Evolutionary conservation across 352 stramenopile genomes (phyloP).

Genomic region (Aphanomyces cochlioides): DNA sequence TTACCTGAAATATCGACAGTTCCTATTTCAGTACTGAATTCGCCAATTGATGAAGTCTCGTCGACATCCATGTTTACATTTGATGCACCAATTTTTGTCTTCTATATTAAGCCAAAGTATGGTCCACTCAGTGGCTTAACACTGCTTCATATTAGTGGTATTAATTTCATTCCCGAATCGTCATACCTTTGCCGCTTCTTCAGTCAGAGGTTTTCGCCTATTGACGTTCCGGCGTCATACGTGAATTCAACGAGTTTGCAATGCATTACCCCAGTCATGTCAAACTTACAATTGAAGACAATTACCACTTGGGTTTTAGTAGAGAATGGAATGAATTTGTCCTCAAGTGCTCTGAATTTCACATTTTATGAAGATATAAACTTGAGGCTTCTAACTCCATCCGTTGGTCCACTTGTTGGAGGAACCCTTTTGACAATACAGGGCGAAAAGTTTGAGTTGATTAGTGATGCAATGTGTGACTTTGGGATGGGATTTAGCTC

Average conservation of each 20-base stretch:
- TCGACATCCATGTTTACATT: constrained; percentile 9
- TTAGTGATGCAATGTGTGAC: constrained; percentile 31
- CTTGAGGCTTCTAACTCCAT: constrained; percentile 36
- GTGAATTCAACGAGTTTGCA: constrained; percentile 27
- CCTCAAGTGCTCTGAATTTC: constrained; percentile 26
- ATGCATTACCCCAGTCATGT: constrained; percentile 33
- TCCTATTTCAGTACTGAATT: neutral
- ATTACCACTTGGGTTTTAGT: constrained; percentile 1
- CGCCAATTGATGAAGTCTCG: constrained; percentile 7
- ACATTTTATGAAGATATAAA: constrained; percentile 32
- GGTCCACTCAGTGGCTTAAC: constrained; percentile 11
- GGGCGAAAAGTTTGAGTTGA: constrained; percentile 36
- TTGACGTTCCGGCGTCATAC: neutral
- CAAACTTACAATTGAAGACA: constrained; percentile 29
- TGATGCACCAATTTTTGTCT: constrained; percentile 11
- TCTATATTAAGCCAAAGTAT: constrained; percentile 7
- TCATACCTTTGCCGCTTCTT: constrained; percentile 10
- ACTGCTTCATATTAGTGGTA: neutral
- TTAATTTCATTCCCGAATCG: constrained; percentile 4
- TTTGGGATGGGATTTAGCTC: constrained; percentile 30
- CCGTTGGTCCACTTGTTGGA: constrained; percentile 37
- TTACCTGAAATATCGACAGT: neutral
- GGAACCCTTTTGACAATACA: constrained; percentile 38
- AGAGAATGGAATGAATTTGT: constrained; percentile 27
- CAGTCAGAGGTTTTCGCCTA: neutral